phyloP scores from a whole-genome alignment of 768 basidiomycete species.

The Macrolepiota fuliginosa region DNA sequence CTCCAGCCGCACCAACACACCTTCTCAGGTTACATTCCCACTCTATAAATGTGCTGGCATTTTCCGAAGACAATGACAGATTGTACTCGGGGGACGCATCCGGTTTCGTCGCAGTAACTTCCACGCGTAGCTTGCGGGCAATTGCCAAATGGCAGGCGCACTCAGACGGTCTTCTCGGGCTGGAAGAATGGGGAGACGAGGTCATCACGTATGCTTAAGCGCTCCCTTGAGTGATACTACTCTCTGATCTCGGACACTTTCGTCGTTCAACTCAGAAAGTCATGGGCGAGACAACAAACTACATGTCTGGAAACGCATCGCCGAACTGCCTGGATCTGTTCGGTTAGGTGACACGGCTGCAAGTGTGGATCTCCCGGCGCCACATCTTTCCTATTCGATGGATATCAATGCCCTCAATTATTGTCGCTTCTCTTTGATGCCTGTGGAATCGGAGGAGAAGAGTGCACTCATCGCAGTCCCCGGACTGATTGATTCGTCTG shows the following conservation, averaged over 20 bases:
- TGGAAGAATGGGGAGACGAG: constrained; percentile 67
- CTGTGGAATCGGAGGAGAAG: constrained; percentile 11
- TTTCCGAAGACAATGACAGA: constrained; percentile 74
- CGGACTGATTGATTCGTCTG: constrained; percentile 84
- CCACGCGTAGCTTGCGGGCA: constrained; percentile 73
- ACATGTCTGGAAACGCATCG: constrained; percentile 64
- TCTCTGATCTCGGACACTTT: not conserved
- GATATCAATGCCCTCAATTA: constrained; percentile 94
- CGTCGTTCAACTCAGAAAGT: constrained; percentile 32
- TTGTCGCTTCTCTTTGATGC: constrained; percentile 80
- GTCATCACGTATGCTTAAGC: constrained; percentile 72
- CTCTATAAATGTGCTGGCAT: constrained; percentile 54
- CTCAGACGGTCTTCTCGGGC: constrained; percentile 67
- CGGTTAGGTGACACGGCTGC: constrained; percentile 59
- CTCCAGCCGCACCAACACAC: constrained; percentile 64
- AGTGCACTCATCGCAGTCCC: constrained; percentile 75
- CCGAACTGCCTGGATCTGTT: constrained; percentile 38
- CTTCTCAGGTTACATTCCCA: constrained; percentile 72
- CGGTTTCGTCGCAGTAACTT: constrained; percentile 76
- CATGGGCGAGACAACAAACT: constrained; percentile 87
- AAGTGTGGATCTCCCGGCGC: constrained; percentile 44
- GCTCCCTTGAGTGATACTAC: constrained; percentile 5
- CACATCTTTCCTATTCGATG: constrained; percentile 61
- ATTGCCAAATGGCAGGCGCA: constrained; percentile 79
- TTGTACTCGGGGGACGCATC: constrained; percentile 85